phyloP scores from a whole-genome alignment of 768 basidiomycete species.

The Lentinula detonsa region DNA sequence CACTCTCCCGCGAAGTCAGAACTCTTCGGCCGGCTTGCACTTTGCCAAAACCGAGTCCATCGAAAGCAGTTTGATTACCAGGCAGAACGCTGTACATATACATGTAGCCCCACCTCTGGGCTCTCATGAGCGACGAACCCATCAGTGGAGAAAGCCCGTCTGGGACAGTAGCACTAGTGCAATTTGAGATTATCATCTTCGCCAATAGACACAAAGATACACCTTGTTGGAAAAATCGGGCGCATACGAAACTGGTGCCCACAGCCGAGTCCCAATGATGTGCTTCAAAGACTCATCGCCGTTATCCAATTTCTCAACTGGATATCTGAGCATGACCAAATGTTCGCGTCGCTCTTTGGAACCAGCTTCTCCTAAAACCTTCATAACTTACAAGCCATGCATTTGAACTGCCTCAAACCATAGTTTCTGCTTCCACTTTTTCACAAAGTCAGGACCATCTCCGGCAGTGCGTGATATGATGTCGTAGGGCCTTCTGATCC shows the following conservation, averaged over 20 bases:
- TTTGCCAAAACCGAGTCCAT: too few relatives aligned
- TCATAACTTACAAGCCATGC: background rate
- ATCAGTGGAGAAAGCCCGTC: too few relatives aligned
- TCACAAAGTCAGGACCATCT: background rate
- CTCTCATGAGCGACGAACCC: too few relatives aligned
- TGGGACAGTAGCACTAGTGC: too few relatives aligned
- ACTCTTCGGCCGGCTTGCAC: too few relatives aligned
- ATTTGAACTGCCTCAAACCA: background rate
- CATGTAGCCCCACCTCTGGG: too few relatives aligned
- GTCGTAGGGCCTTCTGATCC: background rate
- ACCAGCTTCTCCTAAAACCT: background rate
- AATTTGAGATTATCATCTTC: background rate
- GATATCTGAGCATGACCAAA: background rate
- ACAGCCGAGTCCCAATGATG: background rate
- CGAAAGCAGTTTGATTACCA: too few relatives aligned
- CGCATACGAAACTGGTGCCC: background rate
- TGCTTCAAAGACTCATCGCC: background rate
- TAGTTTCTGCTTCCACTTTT: background rate
- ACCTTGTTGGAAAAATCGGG: background rate
- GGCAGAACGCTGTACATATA: too few relatives aligned
- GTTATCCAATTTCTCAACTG: background rate
- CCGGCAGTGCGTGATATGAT: background rate
- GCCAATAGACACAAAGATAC: background rate
- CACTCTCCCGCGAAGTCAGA: too few relatives aligned
- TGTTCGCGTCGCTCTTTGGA: background rate